Conservation (phyloP, 805 yeast species). For the Yarrowia sp. region DNA sequence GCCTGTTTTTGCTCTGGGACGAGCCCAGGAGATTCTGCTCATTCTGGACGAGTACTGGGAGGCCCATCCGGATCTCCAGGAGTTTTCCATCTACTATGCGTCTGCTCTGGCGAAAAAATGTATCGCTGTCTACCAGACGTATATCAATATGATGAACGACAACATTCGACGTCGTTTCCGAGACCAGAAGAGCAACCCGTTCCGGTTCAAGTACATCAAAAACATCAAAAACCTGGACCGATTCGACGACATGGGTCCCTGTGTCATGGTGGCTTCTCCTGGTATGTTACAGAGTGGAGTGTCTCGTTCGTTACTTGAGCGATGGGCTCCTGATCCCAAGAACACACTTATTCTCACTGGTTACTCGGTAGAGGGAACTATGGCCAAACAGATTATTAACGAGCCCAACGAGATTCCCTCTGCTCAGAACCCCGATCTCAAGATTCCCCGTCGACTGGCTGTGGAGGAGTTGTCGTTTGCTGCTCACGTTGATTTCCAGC, state of each 20-base stretch:
- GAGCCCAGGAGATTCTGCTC: constrained; percentile 89
- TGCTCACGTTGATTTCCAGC: constrained; percentile 98
- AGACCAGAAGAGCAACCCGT: constrained; percentile 82
- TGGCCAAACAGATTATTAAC: constrained; percentile 84
- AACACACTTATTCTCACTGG: constrained; percentile 89
- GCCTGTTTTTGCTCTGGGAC: constrained; percentile 95
- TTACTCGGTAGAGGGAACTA: constrained; percentile 96
- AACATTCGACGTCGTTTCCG: constrained; percentile 70
- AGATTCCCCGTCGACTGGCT: constrained; percentile 79
- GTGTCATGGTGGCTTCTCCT: constrained; percentile 94
- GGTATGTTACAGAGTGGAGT: constrained; percentile 98
- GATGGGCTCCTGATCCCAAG: constrained; percentile 96
- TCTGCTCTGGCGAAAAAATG: constrained; percentile 91
- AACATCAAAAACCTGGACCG: constrained; percentile 74
- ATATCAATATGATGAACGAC: constrained; percentile 96
- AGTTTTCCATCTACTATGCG: constrained; percentile 82
- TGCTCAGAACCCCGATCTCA: constrained; percentile 68
- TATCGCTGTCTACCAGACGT: constrained; percentile 95
- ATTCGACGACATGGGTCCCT: constrained; percentile 91
- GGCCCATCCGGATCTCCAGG: constrained; percentile 73
- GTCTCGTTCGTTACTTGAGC: constrained; percentile 82
- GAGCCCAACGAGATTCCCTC: constrained; percentile 93
- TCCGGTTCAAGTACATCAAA: constrained; percentile 79
- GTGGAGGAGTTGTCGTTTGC: constrained; percentile 97
- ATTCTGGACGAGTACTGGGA: constrained; percentile 96